phyloP scores from a whole-genome alignment of 2,329 filamentous ascomycete genomes.

The Xylariaceae sp. region DNA sequence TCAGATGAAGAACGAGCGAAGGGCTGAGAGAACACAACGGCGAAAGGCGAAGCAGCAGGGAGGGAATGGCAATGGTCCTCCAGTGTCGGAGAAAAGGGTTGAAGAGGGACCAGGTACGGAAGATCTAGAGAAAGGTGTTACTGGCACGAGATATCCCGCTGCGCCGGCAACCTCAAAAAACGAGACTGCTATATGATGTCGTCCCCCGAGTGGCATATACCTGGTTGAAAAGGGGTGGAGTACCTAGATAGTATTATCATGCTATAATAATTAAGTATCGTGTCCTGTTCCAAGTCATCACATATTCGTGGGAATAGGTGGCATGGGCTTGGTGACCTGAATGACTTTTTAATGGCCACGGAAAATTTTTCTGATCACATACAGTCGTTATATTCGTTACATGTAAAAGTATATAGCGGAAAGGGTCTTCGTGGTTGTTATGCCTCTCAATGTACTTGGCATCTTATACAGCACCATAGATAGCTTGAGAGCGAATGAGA shows the following conservation, averaged over 20 bases:
- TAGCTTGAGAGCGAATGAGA: too few species aligned
- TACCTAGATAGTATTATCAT: slow-evolving; percentile 2
- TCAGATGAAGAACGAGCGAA: slow-evolving; percentile 44
- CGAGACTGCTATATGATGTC: slow-evolving; percentile 6
- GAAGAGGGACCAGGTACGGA: not conserved
- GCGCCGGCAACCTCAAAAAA: too few species aligned
- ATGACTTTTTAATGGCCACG: too few species aligned
- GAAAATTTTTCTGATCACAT: too few species aligned
- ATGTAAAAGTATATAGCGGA: too few species aligned
- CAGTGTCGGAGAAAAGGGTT: slow-evolving; percentile 4
- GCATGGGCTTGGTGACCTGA: too few species aligned
- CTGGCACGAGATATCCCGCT: not conserved
- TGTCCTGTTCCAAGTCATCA: too few species aligned
- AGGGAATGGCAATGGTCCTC: not conserved
- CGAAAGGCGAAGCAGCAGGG: slow-evolving; percentile 20
- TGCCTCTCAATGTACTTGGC: too few species aligned
- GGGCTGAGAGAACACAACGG: slow-evolving; percentile 36
- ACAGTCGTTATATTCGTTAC: too few species aligned
- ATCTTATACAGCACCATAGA: too few species aligned
- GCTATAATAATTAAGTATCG: not conserved
- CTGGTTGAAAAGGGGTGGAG: not conserved
- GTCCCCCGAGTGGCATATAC: not conserved
- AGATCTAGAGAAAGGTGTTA: slow-evolving; percentile 12
- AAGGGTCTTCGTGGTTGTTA: too few species aligned
- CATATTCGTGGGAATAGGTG: too few species aligned